Evolutionary conservation across 441 rosid genomes (phyloP).

Genomic region (Manihot esculenta): DNA sequence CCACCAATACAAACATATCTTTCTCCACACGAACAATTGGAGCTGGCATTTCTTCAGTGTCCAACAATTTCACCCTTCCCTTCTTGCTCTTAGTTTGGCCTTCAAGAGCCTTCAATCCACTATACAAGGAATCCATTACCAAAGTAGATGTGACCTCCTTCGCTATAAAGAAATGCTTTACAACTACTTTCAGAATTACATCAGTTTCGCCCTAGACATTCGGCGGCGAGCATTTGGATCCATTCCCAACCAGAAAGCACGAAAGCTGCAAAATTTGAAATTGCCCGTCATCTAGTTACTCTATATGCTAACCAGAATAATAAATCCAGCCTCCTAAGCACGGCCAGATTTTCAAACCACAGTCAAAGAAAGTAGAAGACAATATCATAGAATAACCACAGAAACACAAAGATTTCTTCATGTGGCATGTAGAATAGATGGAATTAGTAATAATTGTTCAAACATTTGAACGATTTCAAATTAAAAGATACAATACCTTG

Average conservation of each 20-base stretch:
- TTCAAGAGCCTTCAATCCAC: slow-evolving; percentile 91
- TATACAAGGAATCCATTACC: slow-evolving; percentile 97
- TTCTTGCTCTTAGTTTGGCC: slow-evolving; percentile 70
- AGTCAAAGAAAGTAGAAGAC: not conserved
- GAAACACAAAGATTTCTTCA: not conserved
- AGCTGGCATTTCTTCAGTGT: slow-evolving; percentile 74
- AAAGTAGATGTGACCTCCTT: slow-evolving; percentile 96
- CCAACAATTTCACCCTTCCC: slow-evolving; percentile 53
- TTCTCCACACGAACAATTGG: slow-evolving; percentile 81
- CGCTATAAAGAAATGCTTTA: slow-evolving; percentile 85
- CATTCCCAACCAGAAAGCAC: slow-evolving; percentile 80
- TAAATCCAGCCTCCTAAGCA: not conserved
- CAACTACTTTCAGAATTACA: slow-evolving; percentile 75
- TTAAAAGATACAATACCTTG: slow-evolving; percentile 53
- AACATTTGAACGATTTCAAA: not conserved
- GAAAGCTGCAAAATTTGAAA: slow-evolving; percentile 56
- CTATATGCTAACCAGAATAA: not conserved
- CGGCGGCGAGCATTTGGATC: slow-evolving; percentile 66
- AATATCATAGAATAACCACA: not conserved
- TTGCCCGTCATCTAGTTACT: slow-evolving; percentile 9
- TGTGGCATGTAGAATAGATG: not conserved
- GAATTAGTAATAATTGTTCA: not conserved
- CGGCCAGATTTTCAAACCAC: not conserved
- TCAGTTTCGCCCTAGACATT: slow-evolving; percentile 85
- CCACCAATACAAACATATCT: slow-evolving; percentile 83